phyloP scores from a whole-genome alignment of 2,329 filamentous ascomycete species.

The Trichoderma koningii region DNA sequence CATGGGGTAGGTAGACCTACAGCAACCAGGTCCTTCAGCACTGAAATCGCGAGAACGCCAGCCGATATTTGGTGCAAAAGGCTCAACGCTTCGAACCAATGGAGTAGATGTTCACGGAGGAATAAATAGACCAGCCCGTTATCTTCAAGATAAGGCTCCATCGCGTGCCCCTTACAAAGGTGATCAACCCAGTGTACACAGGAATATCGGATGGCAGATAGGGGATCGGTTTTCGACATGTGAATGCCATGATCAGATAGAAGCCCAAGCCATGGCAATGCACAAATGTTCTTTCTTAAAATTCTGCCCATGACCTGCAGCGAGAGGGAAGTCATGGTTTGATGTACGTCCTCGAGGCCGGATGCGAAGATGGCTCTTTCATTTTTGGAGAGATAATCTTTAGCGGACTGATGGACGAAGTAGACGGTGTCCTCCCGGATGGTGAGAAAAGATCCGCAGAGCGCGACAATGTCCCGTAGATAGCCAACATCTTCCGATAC shows the following conservation, averaged over 20 bases:
- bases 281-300: slow-evolving; percentile 34
- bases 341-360: background rate
- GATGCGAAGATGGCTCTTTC: slow-evolving; percentile 26
- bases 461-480: slow-evolving; percentile 36
- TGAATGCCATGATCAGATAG: slow-evolving; percentile 1
- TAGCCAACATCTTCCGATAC: slow-evolving; percentile 25
- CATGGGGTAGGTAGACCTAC: slow-evolving; percentile 22
- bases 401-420: slow-evolving; percentile 49
- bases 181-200: slow-evolving; percentile 34
- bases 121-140: slow-evolving; percentile 36
- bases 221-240: slow-evolving; percentile 28
- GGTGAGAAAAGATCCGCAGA: slow-evolving; percentile 46
- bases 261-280: slow-evolving; percentile 28
- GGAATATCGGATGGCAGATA: slow-evolving; percentile 29
- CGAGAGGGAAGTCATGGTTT: slow-evolving; percentile 9
- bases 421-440: slow-evolving; percentile 38
- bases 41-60: slow-evolving; percentile 28
- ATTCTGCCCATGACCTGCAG: slow-evolving; percentile 26
- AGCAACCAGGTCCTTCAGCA: slow-evolving; percentile 22
- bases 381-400: slow-evolving; percentile 43
- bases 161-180: slow-evolving; percentile 11
- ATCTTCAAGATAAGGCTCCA: background rate
- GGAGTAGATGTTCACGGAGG: slow-evolving; percentile 41
- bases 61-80: slow-evolving; percentile 35
- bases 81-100: slow-evolving; percentile 49